Evolutionary conservation across 2,329 filamentous ascomycete genomes (phyloP).

Genomic region (Ascosphaera apis): DNA sequence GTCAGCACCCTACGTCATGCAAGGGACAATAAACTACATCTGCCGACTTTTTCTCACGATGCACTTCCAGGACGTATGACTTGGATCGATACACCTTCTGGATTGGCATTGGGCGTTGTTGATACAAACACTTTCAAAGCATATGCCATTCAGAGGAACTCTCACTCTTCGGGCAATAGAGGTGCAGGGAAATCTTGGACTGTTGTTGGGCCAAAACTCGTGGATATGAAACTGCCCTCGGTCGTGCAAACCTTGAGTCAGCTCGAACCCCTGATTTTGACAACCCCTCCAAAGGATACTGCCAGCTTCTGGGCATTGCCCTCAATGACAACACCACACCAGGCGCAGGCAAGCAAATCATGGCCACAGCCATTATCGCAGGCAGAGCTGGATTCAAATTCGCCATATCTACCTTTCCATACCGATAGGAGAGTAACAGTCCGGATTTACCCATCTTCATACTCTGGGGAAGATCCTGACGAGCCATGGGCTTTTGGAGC

Average conservation of each 20-base stretch:
- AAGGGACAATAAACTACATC: conserved; percentile 25
- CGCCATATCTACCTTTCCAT: conserved; percentile 89
- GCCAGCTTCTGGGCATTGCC: conserved; percentile 21
- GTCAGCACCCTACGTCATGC: conserved; percentile 25
- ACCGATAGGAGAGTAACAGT: conserved; percentile 69
- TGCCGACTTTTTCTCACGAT: conserved; percentile 18
- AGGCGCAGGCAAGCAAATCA: conserved; percentile 20
- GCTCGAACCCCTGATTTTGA: conserved; percentile 28
- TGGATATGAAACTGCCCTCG: conserved; percentile 42
- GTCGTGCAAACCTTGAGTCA: conserved; percentile 38
- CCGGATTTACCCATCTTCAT: conserved; percentile 33
- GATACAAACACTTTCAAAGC: conserved; percentile 23
- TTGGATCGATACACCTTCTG: conserved; percentile 22
- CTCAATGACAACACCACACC: conserved; percentile 11
- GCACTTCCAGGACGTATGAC: conserved; percentile 20
- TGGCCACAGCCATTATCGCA: conserved; percentile 37
- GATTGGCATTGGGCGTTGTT: conserved; percentile 21
- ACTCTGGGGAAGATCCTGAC: conserved; percentile 18
- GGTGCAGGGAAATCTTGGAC: conserved; percentile 29
- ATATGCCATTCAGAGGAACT: conserved; percentile 18
- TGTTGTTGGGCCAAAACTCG: conserved; percentile 34
- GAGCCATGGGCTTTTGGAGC: conserved; percentile 32
- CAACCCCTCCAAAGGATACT: conserved; percentile 25
- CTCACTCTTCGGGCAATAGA: conserved; percentile 30
- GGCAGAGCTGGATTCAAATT: conserved; percentile 88